phyloP scores from a whole-genome alignment of 306 rosid genomes.

The Trifolium dubium region DNA sequence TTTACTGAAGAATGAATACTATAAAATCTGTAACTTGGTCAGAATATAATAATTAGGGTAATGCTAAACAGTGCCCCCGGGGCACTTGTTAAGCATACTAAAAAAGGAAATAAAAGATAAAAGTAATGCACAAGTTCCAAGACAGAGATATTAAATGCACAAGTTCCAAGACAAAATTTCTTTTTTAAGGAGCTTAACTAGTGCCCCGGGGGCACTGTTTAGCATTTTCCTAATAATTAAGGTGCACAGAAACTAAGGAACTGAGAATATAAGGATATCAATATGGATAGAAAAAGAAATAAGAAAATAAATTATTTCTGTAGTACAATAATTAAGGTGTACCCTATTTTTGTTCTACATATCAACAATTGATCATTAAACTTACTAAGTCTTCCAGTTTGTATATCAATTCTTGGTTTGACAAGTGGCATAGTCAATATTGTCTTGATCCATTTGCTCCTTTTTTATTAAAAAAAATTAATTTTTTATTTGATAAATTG shows the following conservation, averaged over 20 bases:
- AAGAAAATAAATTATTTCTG: constrained; percentile 2
- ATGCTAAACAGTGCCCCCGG: too few relatives aligned
- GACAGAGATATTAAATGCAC: too few relatives aligned
- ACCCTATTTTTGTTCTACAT: constrained; percentile 9
- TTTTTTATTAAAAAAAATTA: background rate
- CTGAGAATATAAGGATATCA: constrained; percentile 2
- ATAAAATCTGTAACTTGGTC: background rate
- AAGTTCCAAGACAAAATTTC: too few relatives aligned
- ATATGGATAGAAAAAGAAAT: constrained; percentile 2
- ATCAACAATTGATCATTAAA: constrained; percentile 27
- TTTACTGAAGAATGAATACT: constrained; percentile 18
- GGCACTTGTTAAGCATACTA: too few relatives aligned
- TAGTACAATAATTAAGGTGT: too few relatives aligned
- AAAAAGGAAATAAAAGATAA: too few relatives aligned
- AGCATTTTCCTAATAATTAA: constrained; percentile 2
- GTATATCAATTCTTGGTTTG: constrained; percentile 12
- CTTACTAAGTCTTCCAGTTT: constrained; percentile 9
- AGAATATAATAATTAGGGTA: constrained; percentile 11
- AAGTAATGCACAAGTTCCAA: too few relatives aligned
- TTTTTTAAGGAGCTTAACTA: too few relatives aligned
- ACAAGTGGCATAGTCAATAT: background rate
- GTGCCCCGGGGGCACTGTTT: too few relatives aligned
- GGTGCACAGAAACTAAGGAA: background rate
- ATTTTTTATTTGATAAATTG: background rate
- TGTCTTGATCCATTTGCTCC: constrained; percentile 9